Evolutionary conservation across 768 basidiomycete species (phyloP).

Genomic region (Naganishia randhawae): DNA sequence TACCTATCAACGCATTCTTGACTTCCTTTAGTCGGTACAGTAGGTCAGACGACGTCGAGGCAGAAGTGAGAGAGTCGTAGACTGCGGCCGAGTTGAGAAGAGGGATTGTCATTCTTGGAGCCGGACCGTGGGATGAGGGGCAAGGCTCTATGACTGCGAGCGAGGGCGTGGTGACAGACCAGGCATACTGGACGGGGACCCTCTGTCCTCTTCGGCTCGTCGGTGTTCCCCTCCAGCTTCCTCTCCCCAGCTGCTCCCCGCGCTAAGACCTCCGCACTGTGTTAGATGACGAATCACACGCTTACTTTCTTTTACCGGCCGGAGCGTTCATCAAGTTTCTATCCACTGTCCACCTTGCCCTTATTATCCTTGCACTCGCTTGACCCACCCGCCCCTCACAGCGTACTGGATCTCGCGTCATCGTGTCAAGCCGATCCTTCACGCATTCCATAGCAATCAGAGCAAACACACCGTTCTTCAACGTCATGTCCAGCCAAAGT

Average conservation of each 20-base stretch:
- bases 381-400: too few species aligned
- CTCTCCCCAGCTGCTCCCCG: not conserved
- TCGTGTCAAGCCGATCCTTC: not conserved
- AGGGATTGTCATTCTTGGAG: slow-evolving; percentile 10
- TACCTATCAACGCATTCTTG: slow-evolving; percentile 49
- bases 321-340: not conserved
- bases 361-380: not conserved
- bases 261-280: not conserved
- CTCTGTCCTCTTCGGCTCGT: not conserved
- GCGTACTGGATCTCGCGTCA: not conserved
- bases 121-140: not conserved
- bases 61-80: slow-evolving; percentile 17
- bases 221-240: not conserved
- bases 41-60: slow-evolving; percentile 1
- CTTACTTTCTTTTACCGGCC: not conserved
- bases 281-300: slow-evolving; percentile 10
- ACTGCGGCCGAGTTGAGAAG: not conserved
- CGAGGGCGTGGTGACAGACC: not conserved
- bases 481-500: not conserved
- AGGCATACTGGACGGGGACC: too few species aligned
- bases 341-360: not conserved
- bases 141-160: not conserved
- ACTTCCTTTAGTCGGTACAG: slow-evolving; percentile 40
- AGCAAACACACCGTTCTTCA: not conserved
- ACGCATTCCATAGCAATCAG: too few species aligned